phyloP scores from a whole-genome alignment of 257 asterid species.

The Prunella vulgaris region DNA sequence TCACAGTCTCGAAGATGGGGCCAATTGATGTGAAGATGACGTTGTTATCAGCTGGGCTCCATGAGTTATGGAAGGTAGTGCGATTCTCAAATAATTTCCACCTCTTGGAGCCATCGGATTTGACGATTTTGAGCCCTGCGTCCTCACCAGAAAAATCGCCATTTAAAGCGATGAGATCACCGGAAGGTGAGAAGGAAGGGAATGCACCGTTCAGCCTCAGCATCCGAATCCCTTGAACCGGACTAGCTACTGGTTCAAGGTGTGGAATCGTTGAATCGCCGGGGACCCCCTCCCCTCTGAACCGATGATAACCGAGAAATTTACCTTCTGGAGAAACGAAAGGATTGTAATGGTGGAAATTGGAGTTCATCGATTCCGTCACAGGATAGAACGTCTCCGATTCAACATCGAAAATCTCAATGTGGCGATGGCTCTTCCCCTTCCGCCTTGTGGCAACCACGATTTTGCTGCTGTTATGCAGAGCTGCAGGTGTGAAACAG shows the following conservation, averaged over 20 bases:
- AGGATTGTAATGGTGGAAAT: constrained; percentile 80
- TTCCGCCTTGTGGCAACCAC: constrained; percentile 73
- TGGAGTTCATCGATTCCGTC: constrained; percentile 48
- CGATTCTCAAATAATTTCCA: constrained; percentile 55
- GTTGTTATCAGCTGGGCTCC: constrained; percentile 64
- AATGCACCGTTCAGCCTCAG: constrained; percentile 60
- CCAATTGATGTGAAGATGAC: constrained; percentile 73
- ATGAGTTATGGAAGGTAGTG: constrained; percentile 46
- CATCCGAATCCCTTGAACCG: constrained; percentile 44
- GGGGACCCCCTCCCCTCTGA: constrained; percentile 46
- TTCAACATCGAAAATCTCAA: constrained; percentile 60
- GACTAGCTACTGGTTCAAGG: constrained; percentile 47
- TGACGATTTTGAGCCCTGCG: constrained; percentile 57
- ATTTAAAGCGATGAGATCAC: constrained; percentile 51
- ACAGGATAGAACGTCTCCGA: constrained; percentile 41
- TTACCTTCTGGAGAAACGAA: constrained; percentile 49
- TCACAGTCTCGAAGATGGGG: constrained; percentile 51
- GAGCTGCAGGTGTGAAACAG: constrained; percentile 72
- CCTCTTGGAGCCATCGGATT: constrained; percentile 61
- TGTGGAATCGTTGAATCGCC: constrained; percentile 46
- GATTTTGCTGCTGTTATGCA: constrained; percentile 31
- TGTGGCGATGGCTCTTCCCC: constrained; percentile 53
- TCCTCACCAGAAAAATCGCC: constrained; percentile 36
- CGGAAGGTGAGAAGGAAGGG: constrained; percentile 68
- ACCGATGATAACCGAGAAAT: constrained; percentile 61